Evolutionary conservation across 2,329 filamentous ascomycete genomes (phyloP).

Genomic region (Diaporthe velutina): DNA sequence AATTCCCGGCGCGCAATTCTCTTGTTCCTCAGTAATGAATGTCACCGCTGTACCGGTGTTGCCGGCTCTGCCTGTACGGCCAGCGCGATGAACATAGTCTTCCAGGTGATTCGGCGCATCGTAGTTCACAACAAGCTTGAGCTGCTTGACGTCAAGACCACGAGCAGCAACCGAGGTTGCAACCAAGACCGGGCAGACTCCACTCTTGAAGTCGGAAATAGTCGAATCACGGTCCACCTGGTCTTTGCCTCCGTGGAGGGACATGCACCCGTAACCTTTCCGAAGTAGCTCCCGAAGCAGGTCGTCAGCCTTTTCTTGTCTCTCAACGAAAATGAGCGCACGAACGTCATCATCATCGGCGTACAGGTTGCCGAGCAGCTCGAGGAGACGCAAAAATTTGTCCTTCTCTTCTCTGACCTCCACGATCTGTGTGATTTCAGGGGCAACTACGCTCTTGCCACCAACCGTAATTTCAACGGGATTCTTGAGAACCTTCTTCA

Average conservation of each 20-base stretch:
- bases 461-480: slow-evolving; percentile 95
- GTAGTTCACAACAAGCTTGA: slow-evolving; percentile 96
- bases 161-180: slow-evolving; percentile 96
- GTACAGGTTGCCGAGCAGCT: slow-evolving; percentile 89
- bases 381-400: slow-evolving; percentile 87
- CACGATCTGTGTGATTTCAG: slow-evolving; percentile 93
- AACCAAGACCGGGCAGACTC: slow-evolving; percentile 88
- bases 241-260: slow-evolving; percentile 93
- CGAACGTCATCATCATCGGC: slow-evolving; percentile 90
- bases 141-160: slow-evolving; percentile 94
- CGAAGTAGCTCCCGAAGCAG: slow-evolving; percentile 82
- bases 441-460: slow-evolving; percentile 87
- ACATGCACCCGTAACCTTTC: slow-evolving; percentile 92
- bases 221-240: slow-evolving; percentile 94
- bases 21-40: slow-evolving; percentile 91
- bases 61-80: slow-evolving; percentile 92
- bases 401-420: slow-evolving; percentile 85
- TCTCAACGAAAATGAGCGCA: slow-evolving; percentile 90
- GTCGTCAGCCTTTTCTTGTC: slow-evolving; percentile 90
- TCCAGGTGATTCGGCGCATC: slow-evolving; percentile 95
- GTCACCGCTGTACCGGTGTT: slow-evolving; percentile 96
- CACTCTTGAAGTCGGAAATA: slow-evolving; percentile 93
- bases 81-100: slow-evolving; percentile 95
- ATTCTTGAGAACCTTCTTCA: slow-evolving; percentile 86
- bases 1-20: slow-evolving; percentile 89